phyloP scores from a whole-genome alignment of 768 basidiomycete species.

The Dacryopinax primogenitus region DNA sequence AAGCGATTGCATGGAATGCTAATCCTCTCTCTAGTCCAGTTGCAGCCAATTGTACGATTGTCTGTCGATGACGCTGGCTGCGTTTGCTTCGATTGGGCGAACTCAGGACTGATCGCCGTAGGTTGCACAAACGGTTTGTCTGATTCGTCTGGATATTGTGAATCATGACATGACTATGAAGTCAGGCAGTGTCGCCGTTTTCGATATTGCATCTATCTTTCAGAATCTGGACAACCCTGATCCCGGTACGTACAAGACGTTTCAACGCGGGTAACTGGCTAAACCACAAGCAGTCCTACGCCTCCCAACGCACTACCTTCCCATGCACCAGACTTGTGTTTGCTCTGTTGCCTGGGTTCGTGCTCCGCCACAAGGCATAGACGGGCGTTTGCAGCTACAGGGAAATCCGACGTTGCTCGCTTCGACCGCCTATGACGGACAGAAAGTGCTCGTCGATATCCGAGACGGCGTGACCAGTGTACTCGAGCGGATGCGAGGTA shows the following conservation, averaged over 20 bases:
- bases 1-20: not conserved
- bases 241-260: not conserved
- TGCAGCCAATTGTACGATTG: constrained; percentile 56
- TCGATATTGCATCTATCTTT: constrained; percentile 18
- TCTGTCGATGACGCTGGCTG: constrained; percentile 64
- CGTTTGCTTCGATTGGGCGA: constrained; percentile 80
- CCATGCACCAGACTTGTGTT: constrained; percentile 67
- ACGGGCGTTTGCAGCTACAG: constrained; percentile 35
- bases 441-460: constrained; percentile 62
- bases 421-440: constrained; percentile 71
- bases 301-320: constrained; percentile 59
- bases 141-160: not conserved
- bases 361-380: constrained; percentile 42
- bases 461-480: constrained; percentile 53
- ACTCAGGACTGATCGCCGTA: constrained; percentile 65
- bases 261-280: not conserved
- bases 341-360: constrained; percentile 64
- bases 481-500: constrained; percentile 68
- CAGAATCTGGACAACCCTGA: not conserved
- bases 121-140: constrained; percentile 69
- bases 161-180: not conserved
- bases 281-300: constrained; percentile 19
- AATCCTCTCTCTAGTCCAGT: constrained; percentile 9
- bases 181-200: constrained; percentile 29
- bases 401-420: constrained; percentile 60